Conservation (phyloP, 768 basidiomycete genomes). For the Panaeolus cyanescens region DNA sequence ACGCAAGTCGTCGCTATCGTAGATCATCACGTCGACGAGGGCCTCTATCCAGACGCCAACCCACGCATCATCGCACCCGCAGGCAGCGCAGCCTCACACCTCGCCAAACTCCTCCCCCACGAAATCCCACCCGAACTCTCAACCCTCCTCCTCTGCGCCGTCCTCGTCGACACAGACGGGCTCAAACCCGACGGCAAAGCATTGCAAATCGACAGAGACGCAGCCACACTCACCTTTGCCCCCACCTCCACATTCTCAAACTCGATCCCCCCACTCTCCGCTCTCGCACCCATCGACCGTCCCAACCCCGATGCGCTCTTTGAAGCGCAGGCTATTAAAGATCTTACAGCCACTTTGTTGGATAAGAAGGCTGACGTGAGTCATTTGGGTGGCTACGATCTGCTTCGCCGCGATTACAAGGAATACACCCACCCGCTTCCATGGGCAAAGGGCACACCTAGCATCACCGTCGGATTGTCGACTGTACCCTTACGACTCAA, state of each 20-base stretch:
- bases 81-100: constrained; percentile 80
- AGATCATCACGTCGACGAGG: constrained; percentile 93
- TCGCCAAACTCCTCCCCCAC: constrained; percentile 35
- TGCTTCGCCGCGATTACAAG: constrained; percentile 95
- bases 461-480: constrained; percentile 72
- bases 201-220: constrained; percentile 57
- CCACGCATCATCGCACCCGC: constrained; percentile 68
- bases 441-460: constrained; percentile 33
- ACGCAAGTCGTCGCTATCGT: constrained; percentile 73
- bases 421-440: constrained; percentile 64
- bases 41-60: constrained; percentile 56
- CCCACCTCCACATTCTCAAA: constrained; percentile 55
- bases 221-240: constrained; percentile 60
- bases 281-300: constrained; percentile 33
- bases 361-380: constrained; percentile 69
- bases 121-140: constrained; percentile 66
- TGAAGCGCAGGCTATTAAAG: constrained; percentile 44
- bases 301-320: constrained; percentile 31
- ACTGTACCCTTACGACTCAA: constrained; percentile 77
- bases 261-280: constrained; percentile 65
- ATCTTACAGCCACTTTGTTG: constrained; percentile 48
- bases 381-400: constrained; percentile 68
- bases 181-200: constrained; percentile 82
- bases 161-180: constrained; percentile 86
- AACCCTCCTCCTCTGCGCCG: constrained; percentile 75